phyloP scores from a whole-genome alignment of 768 basidiomycete genomes.

The Cyclocybe aegerita region DNA sequence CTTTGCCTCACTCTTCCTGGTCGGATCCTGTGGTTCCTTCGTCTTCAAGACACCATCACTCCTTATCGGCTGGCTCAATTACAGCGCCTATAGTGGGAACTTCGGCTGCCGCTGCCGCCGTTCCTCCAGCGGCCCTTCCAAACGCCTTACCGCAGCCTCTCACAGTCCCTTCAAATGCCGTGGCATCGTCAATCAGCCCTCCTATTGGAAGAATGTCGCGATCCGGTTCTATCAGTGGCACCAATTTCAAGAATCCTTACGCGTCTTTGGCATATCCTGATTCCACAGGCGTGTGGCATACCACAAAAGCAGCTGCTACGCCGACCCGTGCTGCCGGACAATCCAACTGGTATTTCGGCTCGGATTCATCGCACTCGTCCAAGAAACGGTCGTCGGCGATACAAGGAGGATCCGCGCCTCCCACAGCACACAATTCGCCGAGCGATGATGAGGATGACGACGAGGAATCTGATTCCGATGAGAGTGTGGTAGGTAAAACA shows the following conservation, averaged over 20 bases:
- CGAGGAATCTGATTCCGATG: conserved; percentile 42
- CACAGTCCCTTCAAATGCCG: conserved; percentile 20
- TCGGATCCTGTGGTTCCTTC: conserved; percentile 28
- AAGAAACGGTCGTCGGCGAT: conserved; percentile 26
- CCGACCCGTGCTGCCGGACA: conserved; percentile 14
- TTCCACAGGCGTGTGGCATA: conserved; percentile 13
- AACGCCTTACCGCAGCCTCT: conserved; percentile 16
- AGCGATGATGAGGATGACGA: conserved; percentile 53
- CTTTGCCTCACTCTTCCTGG: conserved; percentile 29
- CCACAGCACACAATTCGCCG: conserved; percentile 39
- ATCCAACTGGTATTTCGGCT: conserved; percentile 20
- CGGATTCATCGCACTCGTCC: conserved; percentile 10
- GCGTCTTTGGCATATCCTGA: conserved; percentile 26
- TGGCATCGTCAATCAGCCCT: conserved; percentile 27
- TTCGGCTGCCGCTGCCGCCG: conserved; percentile 2
- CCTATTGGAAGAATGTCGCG: conserved; percentile 56
- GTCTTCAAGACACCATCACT: conserved; percentile 34
- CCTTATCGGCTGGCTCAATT: conserved; percentile 33
- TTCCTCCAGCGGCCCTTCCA: conserved; percentile 12
- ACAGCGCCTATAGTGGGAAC: neutral
- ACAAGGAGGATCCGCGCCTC: conserved; percentile 18
- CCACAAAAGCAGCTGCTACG: conserved; percentile 13
- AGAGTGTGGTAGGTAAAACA: conserved; percentile 24
- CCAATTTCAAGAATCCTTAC: conserved; percentile 37
- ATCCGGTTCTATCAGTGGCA: conserved; percentile 53